These are phyloP conservation scores for Hydnomerulius pinastri DNA, from an alignment of 768 basidiomycete genomes.

Conservation along the genomic window DNA sequence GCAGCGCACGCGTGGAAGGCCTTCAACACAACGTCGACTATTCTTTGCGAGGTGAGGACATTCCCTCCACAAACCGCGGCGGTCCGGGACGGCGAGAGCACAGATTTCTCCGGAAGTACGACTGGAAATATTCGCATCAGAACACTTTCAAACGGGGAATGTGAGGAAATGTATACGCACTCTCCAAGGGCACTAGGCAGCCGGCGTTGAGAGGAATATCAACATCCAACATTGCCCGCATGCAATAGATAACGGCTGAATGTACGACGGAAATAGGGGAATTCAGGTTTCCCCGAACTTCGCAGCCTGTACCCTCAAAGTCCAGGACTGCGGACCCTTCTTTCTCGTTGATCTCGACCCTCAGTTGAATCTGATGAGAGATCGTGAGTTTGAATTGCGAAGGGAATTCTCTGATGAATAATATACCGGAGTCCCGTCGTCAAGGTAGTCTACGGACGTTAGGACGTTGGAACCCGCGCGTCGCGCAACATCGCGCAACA, in stretches of 20 bases:
- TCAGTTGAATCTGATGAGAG: conserved; percentile 61
- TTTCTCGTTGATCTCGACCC: conserved; percentile 72
- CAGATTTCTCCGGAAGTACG: conserved; percentile 73
- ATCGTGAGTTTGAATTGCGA: conserved; percentile 2
- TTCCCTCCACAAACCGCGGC: conserved; percentile 95
- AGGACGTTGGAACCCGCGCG: conserved; percentile 66
- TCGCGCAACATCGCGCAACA: conserved; percentile 74
- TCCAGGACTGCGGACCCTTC: conserved; percentile 82
- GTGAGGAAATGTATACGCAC: conserved; percentile 39
- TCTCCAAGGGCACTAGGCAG: conserved; percentile 83
- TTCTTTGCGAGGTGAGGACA: conserved; percentile 88
- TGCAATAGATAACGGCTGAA: conserved; percentile 87
- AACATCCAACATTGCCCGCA: conserved; percentile 81
- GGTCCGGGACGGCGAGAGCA: conserved; percentile 80
- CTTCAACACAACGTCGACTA: conserved; percentile 91
- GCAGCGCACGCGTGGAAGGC: conserved; percentile 92
- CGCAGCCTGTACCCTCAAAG: conserved; percentile 81
- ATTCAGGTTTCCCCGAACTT: conserved; percentile 85
- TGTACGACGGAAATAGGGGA: conserved; percentile 84
- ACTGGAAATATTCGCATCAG: conserved; percentile 44
- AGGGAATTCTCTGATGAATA: background rate
- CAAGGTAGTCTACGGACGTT: conserved; percentile 78
- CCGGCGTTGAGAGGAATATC: conserved; percentile 95
- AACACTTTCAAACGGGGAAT: background rate
- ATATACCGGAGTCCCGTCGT: conserved; percentile 82